phyloP scores from a whole-genome alignment of 257 asterid species.

The Solanum phureja region DNA sequence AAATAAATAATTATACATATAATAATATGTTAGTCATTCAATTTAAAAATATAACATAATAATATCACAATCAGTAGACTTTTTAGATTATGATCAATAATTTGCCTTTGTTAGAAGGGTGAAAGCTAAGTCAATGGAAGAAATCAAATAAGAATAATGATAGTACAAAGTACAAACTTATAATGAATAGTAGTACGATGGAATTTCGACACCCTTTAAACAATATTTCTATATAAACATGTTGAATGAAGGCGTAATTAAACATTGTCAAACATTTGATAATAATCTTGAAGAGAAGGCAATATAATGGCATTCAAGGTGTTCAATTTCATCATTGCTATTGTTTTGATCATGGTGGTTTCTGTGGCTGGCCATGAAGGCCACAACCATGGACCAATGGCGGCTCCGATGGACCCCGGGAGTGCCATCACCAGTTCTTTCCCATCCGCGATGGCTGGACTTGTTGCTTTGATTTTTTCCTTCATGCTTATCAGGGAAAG shows the following conservation, averaged over 20 bases:
- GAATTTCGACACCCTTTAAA: background rate
- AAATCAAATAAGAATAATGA: background rate
- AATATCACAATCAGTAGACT: background rate
- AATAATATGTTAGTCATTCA: background rate
- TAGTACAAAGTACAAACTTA: background rate
- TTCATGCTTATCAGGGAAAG: background rate
- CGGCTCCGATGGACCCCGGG: background rate
- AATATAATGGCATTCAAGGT: background rate
- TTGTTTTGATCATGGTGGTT: background rate
- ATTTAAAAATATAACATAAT: background rate
- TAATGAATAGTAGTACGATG: background rate
- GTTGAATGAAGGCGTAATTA: background rate
- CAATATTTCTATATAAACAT: background rate
- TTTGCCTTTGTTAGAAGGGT: background rate
- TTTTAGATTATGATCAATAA: background rate
- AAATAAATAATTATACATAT: background rate
- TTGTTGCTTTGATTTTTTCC: background rate
- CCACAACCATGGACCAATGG: background rate
- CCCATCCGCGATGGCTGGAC: background rate
- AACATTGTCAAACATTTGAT: background rate
- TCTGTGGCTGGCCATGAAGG: conserved; percentile 1
- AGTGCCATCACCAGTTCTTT: background rate
- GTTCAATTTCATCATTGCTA: background rate
- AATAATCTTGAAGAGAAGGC: background rate
- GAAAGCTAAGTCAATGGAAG: background rate